These are phyloP conservation scores for Collybia sp. DNA, from an alignment of 768 basidiomycete species.

Conservation along the genomic window DNA sequence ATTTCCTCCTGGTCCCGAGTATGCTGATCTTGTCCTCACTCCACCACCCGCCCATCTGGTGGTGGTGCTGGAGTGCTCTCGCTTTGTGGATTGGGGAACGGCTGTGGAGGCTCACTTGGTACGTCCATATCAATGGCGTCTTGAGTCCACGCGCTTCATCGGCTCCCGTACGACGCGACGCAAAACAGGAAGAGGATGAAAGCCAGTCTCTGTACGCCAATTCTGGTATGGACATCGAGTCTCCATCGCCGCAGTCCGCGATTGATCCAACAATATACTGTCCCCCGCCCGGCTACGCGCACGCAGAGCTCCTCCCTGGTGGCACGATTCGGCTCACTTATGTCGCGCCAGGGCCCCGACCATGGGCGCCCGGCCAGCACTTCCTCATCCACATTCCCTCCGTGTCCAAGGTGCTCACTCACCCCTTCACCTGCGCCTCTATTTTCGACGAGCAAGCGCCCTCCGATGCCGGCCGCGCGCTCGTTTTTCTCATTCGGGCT, in stretches of 20 bases:
- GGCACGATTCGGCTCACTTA: conserved; percentile 69
- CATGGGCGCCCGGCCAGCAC: conserved; percentile 77
- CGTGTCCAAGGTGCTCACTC: conserved; percentile 54
- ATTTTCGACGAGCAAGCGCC: conserved; percentile 45
- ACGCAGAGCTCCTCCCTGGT: conserved; percentile 48
- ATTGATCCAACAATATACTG: conserved; percentile 20
- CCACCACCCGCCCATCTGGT: conserved; percentile 62
- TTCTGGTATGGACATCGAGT: conserved; percentile 58
- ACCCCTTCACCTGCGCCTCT: conserved; percentile 72
- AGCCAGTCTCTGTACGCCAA: conserved; percentile 23
- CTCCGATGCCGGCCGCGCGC: conserved; percentile 26
- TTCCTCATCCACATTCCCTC: conserved; percentile 65
- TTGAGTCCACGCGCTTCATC: no score
- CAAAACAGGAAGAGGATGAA: no score
- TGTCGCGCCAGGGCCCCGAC: conserved; percentile 46
- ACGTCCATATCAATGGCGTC: no score
- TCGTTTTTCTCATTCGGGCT: conserved; percentile 66
- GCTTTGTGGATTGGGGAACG: conserved; percentile 47
- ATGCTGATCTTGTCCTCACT: conserved; percentile 57
- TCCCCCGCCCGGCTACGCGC: conserved; percentile 52
- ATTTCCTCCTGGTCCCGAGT: conserved; percentile 59
- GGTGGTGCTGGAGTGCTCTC: conserved; percentile 67
- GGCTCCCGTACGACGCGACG: no score
- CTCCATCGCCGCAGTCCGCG: conserved; percentile 33
- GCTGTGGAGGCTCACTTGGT: no score